Evolutionary conservation across 345 rosid species (phyloP), one percentile per base, ranked within the genome.

Genomic region (Ceriops zippeliana): DNA sequence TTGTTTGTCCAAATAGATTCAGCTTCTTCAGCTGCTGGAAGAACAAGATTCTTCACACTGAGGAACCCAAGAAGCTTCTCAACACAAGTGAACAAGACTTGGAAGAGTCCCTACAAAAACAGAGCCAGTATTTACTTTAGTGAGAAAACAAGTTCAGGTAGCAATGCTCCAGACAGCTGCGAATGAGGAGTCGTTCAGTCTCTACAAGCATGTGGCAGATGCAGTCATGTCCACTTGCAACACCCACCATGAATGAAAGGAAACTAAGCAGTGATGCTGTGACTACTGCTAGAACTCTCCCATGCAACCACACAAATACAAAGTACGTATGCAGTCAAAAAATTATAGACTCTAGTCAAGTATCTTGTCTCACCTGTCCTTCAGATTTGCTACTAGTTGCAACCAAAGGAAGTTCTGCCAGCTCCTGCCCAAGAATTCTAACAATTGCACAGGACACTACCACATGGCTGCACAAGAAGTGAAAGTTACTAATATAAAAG

Each of bases 361-460:
- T 3, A 27, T 27, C 16, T 61, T 51, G 10, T 53, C 76, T 76
- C 70, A 92, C 99, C 90, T 85, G 80, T 66, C 96, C 96, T 79
- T 88, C 88, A 54, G 63, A 76, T 21, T 84, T 90, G 58, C 70
- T 76, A 67, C 82, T 83, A 24, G 97, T 95, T 53, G 99, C 97
- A 68, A 86, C 99, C 54, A 91, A 68, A 70, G 99, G 99, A 70
- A 95, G 87, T 71, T 95, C 99, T 7, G 99, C 99, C 74, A 90
- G 72, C 61, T 95, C 97, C 69, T 74, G 73, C 73, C 97, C 97
- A 11, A 93, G 90, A 65, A 93, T 72, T 65, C 99, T 82, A 62
- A 91, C 79, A 57, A 88, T 80, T 73, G 91, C 99, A 19, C 87
- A 90, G 6, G 93, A 88, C 38, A 90, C 96, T 1, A 91, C 86